These are phyloP conservation scores for Candida boidinii DNA, from an alignment of 805 yeast genomes.

Conservation along the genomic window DNA sequence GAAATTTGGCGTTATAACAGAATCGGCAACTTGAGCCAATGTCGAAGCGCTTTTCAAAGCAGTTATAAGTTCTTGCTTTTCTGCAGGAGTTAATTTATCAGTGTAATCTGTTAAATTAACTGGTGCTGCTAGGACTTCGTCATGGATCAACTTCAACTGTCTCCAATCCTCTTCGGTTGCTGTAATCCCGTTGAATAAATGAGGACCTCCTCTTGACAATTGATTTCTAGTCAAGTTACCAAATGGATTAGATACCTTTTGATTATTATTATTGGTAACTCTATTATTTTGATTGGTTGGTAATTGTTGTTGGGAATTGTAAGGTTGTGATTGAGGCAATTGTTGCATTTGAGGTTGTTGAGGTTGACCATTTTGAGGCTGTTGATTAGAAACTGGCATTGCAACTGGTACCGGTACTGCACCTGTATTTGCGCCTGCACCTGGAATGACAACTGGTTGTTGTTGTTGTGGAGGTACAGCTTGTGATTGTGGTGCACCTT, in stretches of 20 bases:
- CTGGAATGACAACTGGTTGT: too few species aligned
- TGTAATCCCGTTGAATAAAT: conserved; percentile 21
- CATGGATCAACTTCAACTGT: conserved; percentile 52
- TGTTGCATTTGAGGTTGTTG: conserved; percentile 9
- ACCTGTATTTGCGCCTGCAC: too few species aligned
- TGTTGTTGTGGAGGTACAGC: conserved; percentile 5
- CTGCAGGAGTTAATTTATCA: conserved; percentile 47
- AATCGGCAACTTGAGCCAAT: conserved; percentile 61
- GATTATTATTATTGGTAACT: too few species aligned
- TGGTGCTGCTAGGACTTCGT: conserved; percentile 61
- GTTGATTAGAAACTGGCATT: too few species aligned
- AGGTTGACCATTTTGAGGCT: too few species aligned
- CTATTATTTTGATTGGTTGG: conserved; percentile 23
- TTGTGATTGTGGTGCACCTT: conserved; percentile 1
- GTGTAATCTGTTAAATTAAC: conserved; percentile 63
- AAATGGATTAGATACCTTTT: too few species aligned
- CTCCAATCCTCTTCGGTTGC: conserved; percentile 56
- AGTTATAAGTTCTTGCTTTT: conserved; percentile 53
- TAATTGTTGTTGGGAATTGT: conserved; percentile 17
- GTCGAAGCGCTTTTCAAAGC: conserved; percentile 46
- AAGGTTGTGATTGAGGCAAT: conserved; percentile 4
- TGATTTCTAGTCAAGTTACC: neutral
- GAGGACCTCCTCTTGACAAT: neutral
- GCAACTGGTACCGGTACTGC: too few species aligned
- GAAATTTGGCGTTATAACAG: conserved; percentile 63